A percentile compares a stretch with the other conserved stretches of the same genome.
phyloP scores from a whole-genome alignment of 2,329 filamentous ascomycete genomes.

The Cladosporium sp. region DNA sequence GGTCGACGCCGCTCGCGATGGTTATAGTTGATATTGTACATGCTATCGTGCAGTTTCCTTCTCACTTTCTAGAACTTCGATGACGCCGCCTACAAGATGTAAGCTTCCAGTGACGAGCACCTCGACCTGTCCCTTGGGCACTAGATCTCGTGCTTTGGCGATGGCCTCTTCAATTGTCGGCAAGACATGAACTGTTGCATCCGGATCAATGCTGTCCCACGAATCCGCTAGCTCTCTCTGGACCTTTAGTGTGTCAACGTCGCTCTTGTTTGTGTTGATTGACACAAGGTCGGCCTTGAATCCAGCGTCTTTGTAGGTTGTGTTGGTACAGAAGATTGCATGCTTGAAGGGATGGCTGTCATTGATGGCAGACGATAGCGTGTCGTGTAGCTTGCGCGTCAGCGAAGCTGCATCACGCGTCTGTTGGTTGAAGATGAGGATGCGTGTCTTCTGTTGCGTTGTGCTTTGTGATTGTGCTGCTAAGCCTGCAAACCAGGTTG shows the following conservation, averaged over 20 bases:
- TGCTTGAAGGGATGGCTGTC: slow-evolving; percentile 57
- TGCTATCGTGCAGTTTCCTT: slow-evolving; percentile 15
- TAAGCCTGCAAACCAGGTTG: slow-evolving; percentile 65
- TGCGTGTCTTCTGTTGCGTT: slow-evolving; percentile 39
- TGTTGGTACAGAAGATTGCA: slow-evolving; percentile 79
- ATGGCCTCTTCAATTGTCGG: slow-evolving; percentile 69
- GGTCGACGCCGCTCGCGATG: background rate
- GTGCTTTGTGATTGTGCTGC: slow-evolving; percentile 27
- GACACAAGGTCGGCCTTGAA: slow-evolving; percentile 61
- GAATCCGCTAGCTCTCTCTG: slow-evolving; percentile 62
- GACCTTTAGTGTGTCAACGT: slow-evolving; percentile 58
- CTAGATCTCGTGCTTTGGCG: slow-evolving; percentile 45
- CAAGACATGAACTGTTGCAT: slow-evolving; percentile 53
- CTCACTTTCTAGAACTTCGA: slow-evolving; percentile 63
- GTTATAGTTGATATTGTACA: background rate
- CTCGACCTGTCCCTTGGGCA: slow-evolving; percentile 46
- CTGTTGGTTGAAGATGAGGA: slow-evolving; percentile 90
- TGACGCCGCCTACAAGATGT: slow-evolving; percentile 74
- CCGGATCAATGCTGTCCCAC: slow-evolving; percentile 56
- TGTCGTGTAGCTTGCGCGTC: slow-evolving; percentile 58
- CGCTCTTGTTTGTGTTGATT: slow-evolving; percentile 55
- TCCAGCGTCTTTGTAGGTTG: slow-evolving; percentile 57
- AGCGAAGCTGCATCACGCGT: slow-evolving; percentile 69
- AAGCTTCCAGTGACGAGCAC: slow-evolving; percentile 78
- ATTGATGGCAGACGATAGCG: slow-evolving; percentile 43